These are phyloP conservation scores for Metarhizium humberi DNA, from an alignment of 2,329 filamentous ascomycete species.

Conservation along the genomic window DNA sequence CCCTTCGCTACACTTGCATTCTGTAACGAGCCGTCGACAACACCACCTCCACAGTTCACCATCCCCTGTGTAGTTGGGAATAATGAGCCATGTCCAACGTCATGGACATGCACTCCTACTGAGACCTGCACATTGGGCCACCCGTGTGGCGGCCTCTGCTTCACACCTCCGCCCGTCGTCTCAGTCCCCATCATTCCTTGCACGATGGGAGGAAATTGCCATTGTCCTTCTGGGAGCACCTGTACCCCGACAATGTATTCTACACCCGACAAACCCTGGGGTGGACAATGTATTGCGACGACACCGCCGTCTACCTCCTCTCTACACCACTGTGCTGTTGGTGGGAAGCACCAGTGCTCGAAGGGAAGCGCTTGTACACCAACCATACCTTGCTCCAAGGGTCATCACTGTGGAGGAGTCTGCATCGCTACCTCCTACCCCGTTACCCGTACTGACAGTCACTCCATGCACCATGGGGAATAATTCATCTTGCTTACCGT, in stretches of 20 bases:
- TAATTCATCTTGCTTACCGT: neutral
- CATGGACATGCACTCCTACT: neutral
- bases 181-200: neutral
- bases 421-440: neutral
- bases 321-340: neutral
- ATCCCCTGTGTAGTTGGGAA: neutral
- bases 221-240: neutral
- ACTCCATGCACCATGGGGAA: neutral
- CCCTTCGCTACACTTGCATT: too few species aligned
- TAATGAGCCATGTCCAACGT: neutral
- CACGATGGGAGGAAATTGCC: neutral
- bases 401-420: neutral
- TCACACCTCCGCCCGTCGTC: neutral
- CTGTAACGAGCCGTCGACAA: neutral
- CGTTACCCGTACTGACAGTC: neutral
- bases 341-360: neutral
- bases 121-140: neutral
- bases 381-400: neutral
- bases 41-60: neutral
- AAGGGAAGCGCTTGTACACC: neutral
- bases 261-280: neutral
- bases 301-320: neutral
- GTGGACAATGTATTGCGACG: neutral
- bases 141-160: neutral
- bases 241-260: neutral